Base-by-base conservation (phyloP, 164 flowering plant species). In the Santalum album region DNA sequence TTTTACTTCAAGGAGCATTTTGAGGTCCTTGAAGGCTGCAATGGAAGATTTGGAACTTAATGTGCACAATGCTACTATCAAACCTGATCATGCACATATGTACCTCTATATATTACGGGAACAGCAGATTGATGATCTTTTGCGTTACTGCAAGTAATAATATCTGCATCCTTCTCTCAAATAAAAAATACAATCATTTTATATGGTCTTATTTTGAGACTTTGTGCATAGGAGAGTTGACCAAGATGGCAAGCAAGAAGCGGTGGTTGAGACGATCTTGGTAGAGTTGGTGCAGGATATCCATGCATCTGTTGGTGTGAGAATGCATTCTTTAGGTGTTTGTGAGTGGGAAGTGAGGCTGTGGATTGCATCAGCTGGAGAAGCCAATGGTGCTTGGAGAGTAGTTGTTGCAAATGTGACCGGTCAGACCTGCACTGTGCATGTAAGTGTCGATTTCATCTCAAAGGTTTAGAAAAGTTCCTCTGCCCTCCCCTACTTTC, bases 301-400 rank as follows among this genome's bases (percentile, higher is more conserved):
- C 26, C 89, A 89, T 72, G 67, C 78, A 43, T 71, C 65, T 57
- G 86, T 78, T 72, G 97, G 97, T 51, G 95, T 82, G 35, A 80
- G 88, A 65, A 86, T 94, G 99, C 86, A 94, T 48, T 67, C 84
- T 20, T 70, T 94, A 55, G 84, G 87, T 62, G 96, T 94, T 51
- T 82, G 87, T 63, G 83, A 86, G 73, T 94, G 99, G 99, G 99
- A 94, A 74, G 87, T 94, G 60, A 90, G 86, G 65, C 90, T 94
- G 25, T 79, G 92, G 86, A 68, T 94, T 61, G 72, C 80, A 35
- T 77, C 87, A 52, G 65, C 68, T 48, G 97, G 90, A 49, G 75
- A 58, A 35, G 87, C 92, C 40, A 78, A 79, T 63, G 97, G 97
- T 59, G 84, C 95, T 57, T 90, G 97, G 99, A 86, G 99, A 64